A percentile compares a stretch with the other conserved stretches of the same genome.
Conservation (phyloP, 163 green algal species). For the Smithsoniella earleae region DNA sequence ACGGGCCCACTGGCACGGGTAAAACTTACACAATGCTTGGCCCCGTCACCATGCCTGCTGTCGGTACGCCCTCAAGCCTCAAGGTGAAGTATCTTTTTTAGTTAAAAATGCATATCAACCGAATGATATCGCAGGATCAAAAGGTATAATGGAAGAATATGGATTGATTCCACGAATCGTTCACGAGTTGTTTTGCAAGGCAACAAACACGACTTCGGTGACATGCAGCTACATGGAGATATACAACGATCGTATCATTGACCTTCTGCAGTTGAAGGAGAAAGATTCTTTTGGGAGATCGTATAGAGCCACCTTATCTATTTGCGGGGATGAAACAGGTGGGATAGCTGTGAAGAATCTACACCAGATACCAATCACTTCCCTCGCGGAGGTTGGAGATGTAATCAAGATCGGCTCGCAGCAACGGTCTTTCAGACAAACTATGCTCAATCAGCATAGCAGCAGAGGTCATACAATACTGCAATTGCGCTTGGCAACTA, state of each 20-base stretch:
- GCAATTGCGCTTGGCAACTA: conserved; percentile 43
- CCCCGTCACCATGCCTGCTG: conserved; percentile 8
- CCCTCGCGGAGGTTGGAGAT: conserved; percentile 33
- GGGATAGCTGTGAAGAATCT: conserved; percentile 47
- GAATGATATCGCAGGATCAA: too few relatives aligned
- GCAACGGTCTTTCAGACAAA: conserved; percentile 46
- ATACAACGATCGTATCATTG: conserved; percentile 62
- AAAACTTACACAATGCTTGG: conserved; percentile 66
- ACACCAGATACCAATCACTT: conserved; percentile 43
- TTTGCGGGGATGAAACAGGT: conserved; percentile 45
- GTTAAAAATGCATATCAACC: conserved; percentile 30
- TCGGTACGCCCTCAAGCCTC: not conserved
- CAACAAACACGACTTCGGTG: conserved; percentile 35
- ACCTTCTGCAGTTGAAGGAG: conserved; percentile 62
- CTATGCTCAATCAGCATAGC: conserved; percentile 57
- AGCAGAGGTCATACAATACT: conserved; percentile 56
- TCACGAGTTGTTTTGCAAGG: conserved; percentile 44
- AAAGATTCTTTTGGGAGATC: too few relatives aligned
- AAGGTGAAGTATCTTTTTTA: not conserved
- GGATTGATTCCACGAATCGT: conserved; percentile 50
- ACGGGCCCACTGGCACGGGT: conserved; percentile 38
- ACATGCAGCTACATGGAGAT: conserved; percentile 59
- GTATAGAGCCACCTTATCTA: conserved; percentile 48
- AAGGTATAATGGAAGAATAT: conserved; percentile 33
- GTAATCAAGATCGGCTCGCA: conserved; percentile 38